These are phyloP conservation scores for Globisporangium parvum DNA, from an alignment of 352 stramenopile genomes.

Conservation along the genomic window DNA sequence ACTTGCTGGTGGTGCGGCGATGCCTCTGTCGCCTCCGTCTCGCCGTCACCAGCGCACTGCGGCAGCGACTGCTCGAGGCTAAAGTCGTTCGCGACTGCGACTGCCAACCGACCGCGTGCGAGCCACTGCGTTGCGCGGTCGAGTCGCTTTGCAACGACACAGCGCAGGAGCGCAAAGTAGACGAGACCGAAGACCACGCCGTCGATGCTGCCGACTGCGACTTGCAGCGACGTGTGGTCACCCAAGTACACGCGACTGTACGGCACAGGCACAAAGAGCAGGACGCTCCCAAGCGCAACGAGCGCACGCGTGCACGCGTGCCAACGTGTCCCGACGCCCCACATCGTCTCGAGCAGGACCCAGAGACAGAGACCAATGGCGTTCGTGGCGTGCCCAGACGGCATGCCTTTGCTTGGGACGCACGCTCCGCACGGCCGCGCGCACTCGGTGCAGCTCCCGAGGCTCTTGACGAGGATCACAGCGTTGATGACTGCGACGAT, in stretches of 20 bases:
- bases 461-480: constrained; percentile 27
- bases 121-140: constrained; percentile 2
- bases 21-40: not conserved
- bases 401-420: constrained; percentile 38
- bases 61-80: not conserved
- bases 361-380: constrained; percentile 40
- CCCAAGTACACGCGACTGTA: constrained; percentile 57
- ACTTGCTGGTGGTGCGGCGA: not conserved
- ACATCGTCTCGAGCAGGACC: constrained; percentile 35
- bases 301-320: constrained; percentile 7
- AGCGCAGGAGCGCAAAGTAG: constrained; percentile 45
- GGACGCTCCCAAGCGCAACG: constrained; percentile 8
- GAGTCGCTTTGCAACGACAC: constrained; percentile 19
- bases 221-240: constrained; percentile 47
- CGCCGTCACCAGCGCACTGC: not conserved
- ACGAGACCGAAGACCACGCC: constrained; percentile 30
- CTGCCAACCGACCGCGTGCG: not conserved
- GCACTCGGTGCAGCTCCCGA: constrained; percentile 43
- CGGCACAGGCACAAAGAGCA: constrained; percentile 41
- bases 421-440: constrained; percentile 41
- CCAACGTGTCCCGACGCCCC: constrained; percentile 25
- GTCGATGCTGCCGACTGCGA: constrained; percentile 30
- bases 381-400: constrained; percentile 46
- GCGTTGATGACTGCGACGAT: constrained; percentile 38
- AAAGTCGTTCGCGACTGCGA: constrained; percentile 11